phyloP scores from a whole-genome alignment of 768 basidiomycete genomes.

The Mycena vitilis region DNA sequence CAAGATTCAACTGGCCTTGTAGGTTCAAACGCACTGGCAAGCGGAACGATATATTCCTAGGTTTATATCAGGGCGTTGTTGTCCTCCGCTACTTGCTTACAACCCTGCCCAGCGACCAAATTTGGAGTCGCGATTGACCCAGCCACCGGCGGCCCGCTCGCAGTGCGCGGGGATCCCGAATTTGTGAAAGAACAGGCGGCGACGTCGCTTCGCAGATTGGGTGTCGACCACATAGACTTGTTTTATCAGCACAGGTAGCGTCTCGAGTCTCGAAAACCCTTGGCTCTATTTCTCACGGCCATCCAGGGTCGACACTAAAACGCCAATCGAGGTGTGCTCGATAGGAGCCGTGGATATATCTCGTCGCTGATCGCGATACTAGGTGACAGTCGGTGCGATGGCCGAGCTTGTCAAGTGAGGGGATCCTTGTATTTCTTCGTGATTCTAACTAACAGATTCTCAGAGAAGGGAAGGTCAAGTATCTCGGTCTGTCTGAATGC shows the following conservation, averaged over 20 bases:
- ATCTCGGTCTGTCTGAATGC: constrained; percentile 65
- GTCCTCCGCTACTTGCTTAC: background rate
- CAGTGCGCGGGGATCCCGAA: constrained; percentile 48
- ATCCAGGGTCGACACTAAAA: constrained; percentile 37
- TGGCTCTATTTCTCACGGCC: background rate
- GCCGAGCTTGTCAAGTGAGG: constrained; percentile 52
- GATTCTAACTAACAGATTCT: constrained; percentile 4
- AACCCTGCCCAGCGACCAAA: constrained; percentile 54
- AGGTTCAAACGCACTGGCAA: constrained; percentile 63
- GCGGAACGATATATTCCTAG: constrained; percentile 60
- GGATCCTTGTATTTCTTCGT: constrained; percentile 32
- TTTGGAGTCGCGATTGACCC: constrained; percentile 48
- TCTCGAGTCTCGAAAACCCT: background rate
- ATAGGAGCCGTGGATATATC: no score
- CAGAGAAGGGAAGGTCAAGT: constrained; percentile 57
- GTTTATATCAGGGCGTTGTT: background rate
- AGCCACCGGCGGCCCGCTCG: background rate
- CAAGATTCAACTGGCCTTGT: background rate
- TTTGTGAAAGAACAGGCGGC: constrained; percentile 50
- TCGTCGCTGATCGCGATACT: background rate
- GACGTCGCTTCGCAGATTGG: constrained; percentile 46
- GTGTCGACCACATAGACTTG: constrained; percentile 47
- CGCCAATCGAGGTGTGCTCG: constrained; percentile 42
- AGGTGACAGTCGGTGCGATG: constrained; percentile 49
- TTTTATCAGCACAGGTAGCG: constrained; percentile 50